Evolutionary conservation across 164 flowering plant species (phyloP), one percentile per base, ranked within the genome.

Genomic region (Warburgia ugandensis): DNA sequence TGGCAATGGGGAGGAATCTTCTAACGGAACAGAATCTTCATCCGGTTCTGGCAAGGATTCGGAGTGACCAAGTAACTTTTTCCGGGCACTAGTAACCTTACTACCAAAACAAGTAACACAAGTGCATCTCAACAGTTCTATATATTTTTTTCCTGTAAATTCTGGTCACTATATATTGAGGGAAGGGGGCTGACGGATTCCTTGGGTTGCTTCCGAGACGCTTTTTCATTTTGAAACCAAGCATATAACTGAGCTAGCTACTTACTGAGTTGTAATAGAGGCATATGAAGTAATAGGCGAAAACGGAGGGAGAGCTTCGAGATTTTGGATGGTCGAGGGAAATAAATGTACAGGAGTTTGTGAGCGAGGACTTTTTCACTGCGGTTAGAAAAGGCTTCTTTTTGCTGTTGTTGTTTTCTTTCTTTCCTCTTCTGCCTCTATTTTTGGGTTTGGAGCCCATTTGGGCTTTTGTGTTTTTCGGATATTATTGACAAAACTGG

Each of bases 41-140:
- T 59, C 72, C 14, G 72, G 75, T 71, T 77, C 82, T 54, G 52
- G 66, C 23, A 76, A 72, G 73, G 80, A 68, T 29, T 63, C 39
- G 6, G 79, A 78, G 43, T 73, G 67, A 75, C 45, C 48, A 21
- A 27, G 50, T 51, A 45, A 5, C 11, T 30, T 27, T 50, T 28
- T 63, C 55, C 49, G 48, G 55, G 50, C 60, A 51, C 37, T 63
- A 62, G 70, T 67, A 63, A 73, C 72, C 56, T 58, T 54, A 52
- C 40, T 38, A 50, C 54, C 33, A 37, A 45, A 40, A 36, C 26
- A 31, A 38, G 61, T 56, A 35, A 48, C 27, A 46, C 29, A n/a
- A 41, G 32, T 44, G 12, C 27, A 41, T 25, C 33, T 50, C 55
- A 25, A 11, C 26, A 27, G 14, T 6, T 32, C 27, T 6, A 13